phyloP scores from a whole-genome alignment of 495 filamentous ascomycete species.

The Massariosphaeria phaeospora region DNA sequence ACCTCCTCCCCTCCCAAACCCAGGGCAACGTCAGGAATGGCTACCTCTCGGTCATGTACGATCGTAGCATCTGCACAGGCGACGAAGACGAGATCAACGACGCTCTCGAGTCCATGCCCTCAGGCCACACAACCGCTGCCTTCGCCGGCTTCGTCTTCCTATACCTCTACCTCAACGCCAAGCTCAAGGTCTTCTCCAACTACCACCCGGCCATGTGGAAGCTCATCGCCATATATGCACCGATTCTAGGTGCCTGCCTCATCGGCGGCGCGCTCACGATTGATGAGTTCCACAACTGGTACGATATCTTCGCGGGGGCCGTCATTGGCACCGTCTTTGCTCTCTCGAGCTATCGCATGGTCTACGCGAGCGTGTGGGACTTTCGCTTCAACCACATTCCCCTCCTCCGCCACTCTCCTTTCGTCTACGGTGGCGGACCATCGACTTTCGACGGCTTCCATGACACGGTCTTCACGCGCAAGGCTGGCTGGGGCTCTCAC shows the following conservation, averaged over 20 bases:
- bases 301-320: conserved; percentile 35
- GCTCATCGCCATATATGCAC: conserved; percentile 52
- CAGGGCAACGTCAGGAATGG: conserved; percentile 42
- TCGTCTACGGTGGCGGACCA: conserved; percentile 30
- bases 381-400: conserved; percentile 37
- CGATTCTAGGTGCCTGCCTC: conserved; percentile 53
- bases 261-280: conserved; percentile 58
- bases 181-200: conserved; percentile 53
- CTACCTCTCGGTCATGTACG: conserved; percentile 48
- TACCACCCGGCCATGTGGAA: conserved; percentile 63
- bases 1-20: too few species aligned
- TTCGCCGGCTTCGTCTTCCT: conserved; percentile 50
- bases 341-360: conserved; percentile 34
- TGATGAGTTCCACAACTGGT: conserved; percentile 53
- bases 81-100: conserved; percentile 46
- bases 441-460: conserved; percentile 26
- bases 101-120: conserved; percentile 47
- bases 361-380: conserved; percentile 36
- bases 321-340: conserved; percentile 37
- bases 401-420: conserved; percentile 31
- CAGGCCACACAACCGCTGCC: conserved; percentile 52
- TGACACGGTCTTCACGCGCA: conserved; percentile 25
- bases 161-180: conserved; percentile 53
- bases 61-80: conserved; percentile 49
- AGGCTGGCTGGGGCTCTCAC: conserved; percentile 28